Conservation (phyloP, 306 rosid species). For the Rubus parviflorus region DNA sequence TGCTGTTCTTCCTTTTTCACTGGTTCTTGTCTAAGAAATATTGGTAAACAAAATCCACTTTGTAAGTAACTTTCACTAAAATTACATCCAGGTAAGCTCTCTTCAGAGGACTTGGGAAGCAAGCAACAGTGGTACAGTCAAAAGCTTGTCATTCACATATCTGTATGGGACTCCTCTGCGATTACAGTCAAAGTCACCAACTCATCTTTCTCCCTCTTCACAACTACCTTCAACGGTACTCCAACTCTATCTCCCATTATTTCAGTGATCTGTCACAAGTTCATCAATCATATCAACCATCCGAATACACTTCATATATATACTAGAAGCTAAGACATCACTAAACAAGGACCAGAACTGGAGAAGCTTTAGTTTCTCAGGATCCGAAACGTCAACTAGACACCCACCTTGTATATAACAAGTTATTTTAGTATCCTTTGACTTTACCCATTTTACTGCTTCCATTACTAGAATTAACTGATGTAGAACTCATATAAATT, state of each 20-base stretch:
- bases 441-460: background rate
- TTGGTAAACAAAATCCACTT: background rate
- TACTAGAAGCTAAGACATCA: background rate
- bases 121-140: background rate
- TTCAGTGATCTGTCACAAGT: constrained; percentile 63
- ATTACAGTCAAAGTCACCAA: constrained; percentile 56
- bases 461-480: background rate
- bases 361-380: background rate
- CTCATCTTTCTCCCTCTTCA: constrained; percentile 50
- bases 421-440: background rate
- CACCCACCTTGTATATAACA: background rate
- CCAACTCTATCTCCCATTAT: constrained; percentile 76
- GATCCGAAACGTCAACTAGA: background rate
- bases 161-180: constrained; percentile 67
- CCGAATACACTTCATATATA: background rate
- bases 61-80: background rate
- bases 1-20: background rate
- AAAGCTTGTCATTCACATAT: constrained; percentile 26
- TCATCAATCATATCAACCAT: background rate
- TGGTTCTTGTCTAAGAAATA: background rate
- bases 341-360: background rate
- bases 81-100: background rate
- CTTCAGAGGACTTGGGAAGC: background rate
- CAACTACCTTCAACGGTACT: constrained; percentile 55
- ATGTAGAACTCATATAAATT: background rate